Evolutionary conservation across 768 basidiomycete species (phyloP), one percentile per base, ranked within the genome.

Genomic region (Hericium erinaceus): DNA sequence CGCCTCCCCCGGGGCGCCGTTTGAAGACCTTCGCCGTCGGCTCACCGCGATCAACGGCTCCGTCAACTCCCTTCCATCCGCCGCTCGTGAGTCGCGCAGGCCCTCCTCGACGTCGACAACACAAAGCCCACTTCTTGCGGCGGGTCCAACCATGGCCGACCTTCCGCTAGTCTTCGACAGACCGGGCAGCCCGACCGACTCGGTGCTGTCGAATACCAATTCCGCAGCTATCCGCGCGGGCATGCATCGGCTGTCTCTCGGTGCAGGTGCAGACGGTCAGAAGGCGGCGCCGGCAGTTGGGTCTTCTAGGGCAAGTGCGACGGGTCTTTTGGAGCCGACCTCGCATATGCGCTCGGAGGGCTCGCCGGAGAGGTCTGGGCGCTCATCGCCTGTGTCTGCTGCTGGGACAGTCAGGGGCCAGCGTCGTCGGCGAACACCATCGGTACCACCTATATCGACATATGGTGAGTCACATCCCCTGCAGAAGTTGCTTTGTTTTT

Each of bases 251-350:
- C 68, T 90, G 48, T 87, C 88, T 26, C 75, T 88, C 13, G 87
- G 87, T 6, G 33, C 33, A 6, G 81, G 83, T 52, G 77, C 77
- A 12, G 92, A 93, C 61, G 80, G 84, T 1, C 33, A 33, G 62
- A 95, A 95, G 66, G 94, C 90, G 4, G 89, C 91, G 0, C 89
- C 97, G 26, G 92, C 94, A 4, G 74, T 98, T 41, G 94, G 89
- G 2, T 88, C 93, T 2, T 90, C 89, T 7, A 87, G 82, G 66
- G 80, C 84, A 7, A 94, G 86, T 65, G 95, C 89, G 0, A 78
- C 83, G 9, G 95, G 95, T 0, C 71, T 92, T 48, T 69, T 97
- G 57, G 89, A 98, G 64, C 78, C 87, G 0, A 85, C 92, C 48
- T 79, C 82, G 2, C 81, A 83, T 64, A 73, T 89, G 38, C 77